Percentiles rank a stretch among this genome's conserved stretches.
Conservation (phyloP, 805 yeast genomes). For the Torulaspora gathmanii region DNA sequence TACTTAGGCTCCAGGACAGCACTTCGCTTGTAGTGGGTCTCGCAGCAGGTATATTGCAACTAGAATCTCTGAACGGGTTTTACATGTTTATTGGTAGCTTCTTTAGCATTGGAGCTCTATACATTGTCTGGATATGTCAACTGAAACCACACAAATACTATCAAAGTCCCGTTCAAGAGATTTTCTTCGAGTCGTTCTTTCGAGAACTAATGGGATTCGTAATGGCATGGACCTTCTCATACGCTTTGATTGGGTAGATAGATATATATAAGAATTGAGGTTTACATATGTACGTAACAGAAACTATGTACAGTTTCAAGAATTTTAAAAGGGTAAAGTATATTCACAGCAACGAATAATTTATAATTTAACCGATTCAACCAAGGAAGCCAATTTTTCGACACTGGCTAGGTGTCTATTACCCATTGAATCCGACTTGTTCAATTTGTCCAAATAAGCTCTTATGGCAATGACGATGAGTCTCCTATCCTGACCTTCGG, state of each 20-base stretch:
- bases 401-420: constrained; percentile 37
- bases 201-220: constrained; percentile 49
- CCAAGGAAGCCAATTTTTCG: constrained; percentile 35
- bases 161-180: constrained; percentile 38
- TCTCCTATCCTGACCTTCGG: constrained; percentile 64
- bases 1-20: constrained; percentile 41
- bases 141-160: constrained; percentile 39
- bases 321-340: constrained; percentile 4
- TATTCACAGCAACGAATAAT: constrained; percentile 15
- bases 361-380: constrained; percentile 25
- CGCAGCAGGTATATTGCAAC: constrained; percentile 50
- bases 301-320: constrained; percentile 13
- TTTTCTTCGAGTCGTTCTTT: constrained; percentile 43
- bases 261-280: constrained; percentile 8
- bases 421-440: constrained; percentile 31
- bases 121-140: constrained; percentile 35
- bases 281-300: constrained; percentile 9
- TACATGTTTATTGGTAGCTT: constrained; percentile 40
- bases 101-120: constrained; percentile 33
- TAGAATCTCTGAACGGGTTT: constrained; percentile 49
- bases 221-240: constrained; percentile 56
- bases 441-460: constrained; percentile 63
- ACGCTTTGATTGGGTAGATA: constrained; percentile 41
- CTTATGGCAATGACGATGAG: constrained; percentile 68
- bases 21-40: constrained; percentile 48